Evolutionary conservation across 306 rosid species (phyloP).

Genomic region (Sophora flavescens): DNA sequence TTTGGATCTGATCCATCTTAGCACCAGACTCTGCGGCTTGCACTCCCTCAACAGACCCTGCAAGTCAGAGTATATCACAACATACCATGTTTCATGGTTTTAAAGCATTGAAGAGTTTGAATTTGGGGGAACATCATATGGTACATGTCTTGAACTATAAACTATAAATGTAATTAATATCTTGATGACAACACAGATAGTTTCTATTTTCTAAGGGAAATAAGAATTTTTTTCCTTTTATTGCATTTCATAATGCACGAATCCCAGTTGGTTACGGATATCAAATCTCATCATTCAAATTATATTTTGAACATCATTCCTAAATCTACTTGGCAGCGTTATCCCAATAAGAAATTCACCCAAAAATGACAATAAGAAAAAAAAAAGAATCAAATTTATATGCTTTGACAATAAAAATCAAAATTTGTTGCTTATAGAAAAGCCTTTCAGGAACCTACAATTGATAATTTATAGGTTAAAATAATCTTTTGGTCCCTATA

Average conservation of each 20-base stretch:
- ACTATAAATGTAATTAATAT: constrained; percentile 30
- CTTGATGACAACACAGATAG: neutral
- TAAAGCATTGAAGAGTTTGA: constrained; percentile 6
- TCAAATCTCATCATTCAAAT: no score
- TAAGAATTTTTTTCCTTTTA: neutral
- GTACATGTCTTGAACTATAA: constrained; percentile 19
- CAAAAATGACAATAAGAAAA: constrained; percentile 6
- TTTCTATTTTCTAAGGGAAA: neutral
- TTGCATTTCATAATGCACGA: no score
- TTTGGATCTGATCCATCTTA: constrained; percentile 77
- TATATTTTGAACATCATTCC: no score
- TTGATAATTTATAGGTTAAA: constrained; percentile 16
- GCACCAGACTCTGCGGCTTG: constrained; percentile 68
- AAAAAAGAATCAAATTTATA: neutral
- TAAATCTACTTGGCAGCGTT: no score
- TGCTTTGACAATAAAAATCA: neutral
- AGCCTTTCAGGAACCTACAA: neutral
- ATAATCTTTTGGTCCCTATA: no score
- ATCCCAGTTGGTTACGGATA: no score
- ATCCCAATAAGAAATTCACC: no score
- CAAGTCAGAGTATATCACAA: constrained; percentile 42
- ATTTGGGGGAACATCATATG: constrained; percentile 13
- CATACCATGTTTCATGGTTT: constrained; percentile 37
- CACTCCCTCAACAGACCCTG: constrained; percentile 79
- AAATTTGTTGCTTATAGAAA: neutral